These are phyloP conservation scores for Vanrija sp. DNA, from an alignment of 1,284 basidiomycete genomes.

Conservation along the genomic window DNA sequence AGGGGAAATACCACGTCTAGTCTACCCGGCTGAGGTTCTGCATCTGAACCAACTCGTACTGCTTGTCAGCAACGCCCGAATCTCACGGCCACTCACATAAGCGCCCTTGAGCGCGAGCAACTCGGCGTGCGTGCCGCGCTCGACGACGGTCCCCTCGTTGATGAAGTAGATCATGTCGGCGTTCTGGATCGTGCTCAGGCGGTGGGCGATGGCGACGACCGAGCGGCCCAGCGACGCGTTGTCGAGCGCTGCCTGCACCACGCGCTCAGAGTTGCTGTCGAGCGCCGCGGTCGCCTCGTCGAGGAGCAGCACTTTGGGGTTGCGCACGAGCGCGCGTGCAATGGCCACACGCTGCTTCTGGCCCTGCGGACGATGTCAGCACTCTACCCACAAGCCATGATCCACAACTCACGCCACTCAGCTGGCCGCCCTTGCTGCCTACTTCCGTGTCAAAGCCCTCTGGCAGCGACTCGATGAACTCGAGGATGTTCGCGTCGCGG, in stretches of 20 bases:
- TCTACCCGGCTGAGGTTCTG: conserved; percentile 7
- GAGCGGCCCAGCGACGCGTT: conserved; percentile 82
- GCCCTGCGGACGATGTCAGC: neutral
- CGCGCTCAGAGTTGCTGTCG: conserved; percentile 85
- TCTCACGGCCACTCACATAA: too few species aligned
- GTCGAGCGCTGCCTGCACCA: conserved; percentile 94
- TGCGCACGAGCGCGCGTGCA: conserved; percentile 85
- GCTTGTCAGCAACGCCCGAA: too few species aligned
- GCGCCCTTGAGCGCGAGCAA: conserved; percentile 67
- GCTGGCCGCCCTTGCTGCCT: conserved; percentile 87
- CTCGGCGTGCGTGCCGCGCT: conserved; percentile 83
- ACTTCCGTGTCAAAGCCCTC: conserved; percentile 88
- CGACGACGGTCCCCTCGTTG: conserved; percentile 79
- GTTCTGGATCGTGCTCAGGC: conserved; percentile 90
- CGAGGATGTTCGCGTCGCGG: conserved; percentile 75
- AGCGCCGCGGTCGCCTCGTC: conserved; percentile 92
- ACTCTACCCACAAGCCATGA: too few species aligned
- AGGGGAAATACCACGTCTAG: too few species aligned
- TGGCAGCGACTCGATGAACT: conserved; percentile 82
- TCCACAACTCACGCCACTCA: conserved; percentile 70
- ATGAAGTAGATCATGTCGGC: conserved; percentile 92
- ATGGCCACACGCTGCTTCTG: conserved; percentile 84
- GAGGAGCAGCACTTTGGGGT: conserved; percentile 84
- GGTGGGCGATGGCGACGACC: conserved; percentile 91
- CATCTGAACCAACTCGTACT: conserved; percentile 12